phyloP scores from a whole-genome alignment of 2,329 filamentous ascomycete species.

The Lasiodiplodia gonubiensis region DNA sequence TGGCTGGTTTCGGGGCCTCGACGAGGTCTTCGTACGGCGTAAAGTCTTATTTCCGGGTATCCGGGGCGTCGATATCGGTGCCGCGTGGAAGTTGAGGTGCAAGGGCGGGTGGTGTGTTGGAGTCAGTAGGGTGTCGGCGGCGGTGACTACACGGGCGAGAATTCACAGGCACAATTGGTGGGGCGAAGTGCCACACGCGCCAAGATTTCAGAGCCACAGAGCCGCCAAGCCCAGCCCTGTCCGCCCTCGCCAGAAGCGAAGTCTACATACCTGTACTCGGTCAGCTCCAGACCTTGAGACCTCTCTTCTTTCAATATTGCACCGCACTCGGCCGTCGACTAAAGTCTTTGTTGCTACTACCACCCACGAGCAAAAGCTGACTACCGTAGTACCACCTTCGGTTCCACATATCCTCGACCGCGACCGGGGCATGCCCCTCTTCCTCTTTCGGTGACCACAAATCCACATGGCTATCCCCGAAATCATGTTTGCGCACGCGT shows the following conservation, averaged over 20 bases:
- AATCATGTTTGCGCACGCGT: neutral
- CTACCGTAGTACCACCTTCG: too few relatives aligned
- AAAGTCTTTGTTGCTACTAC: too few relatives aligned
- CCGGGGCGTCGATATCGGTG: neutral
- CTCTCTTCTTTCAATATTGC: neutral
- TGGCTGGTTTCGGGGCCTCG: slow-evolving; percentile 53
- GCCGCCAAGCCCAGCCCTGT: neutral
- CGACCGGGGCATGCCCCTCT: too few relatives aligned
- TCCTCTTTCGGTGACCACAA: too few relatives aligned
- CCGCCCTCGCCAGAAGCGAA: neutral
- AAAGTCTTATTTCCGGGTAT: neutral
- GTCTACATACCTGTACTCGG: too few relatives aligned
- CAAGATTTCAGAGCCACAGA: slow-evolving; percentile 23
- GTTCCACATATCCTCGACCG: too few relatives aligned
- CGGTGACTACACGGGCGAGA: slow-evolving; percentile 26
- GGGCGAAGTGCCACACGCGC: slow-evolving; percentile 19
- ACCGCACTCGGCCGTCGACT: neutral
- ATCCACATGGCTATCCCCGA: neutral
- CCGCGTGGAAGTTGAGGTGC: neutral
- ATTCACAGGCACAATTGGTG: slow-evolving; percentile 27
- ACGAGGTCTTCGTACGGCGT: neutral
- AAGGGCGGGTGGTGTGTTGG: slow-evolving; percentile 13
- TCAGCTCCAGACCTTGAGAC: too few relatives aligned
- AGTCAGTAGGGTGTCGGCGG: slow-evolving; percentile 23
- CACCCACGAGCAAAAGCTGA: too few relatives aligned